These are phyloP conservation scores for Aspergillus carbonarius DNA, from an alignment of 2,329 filamentous ascomycete genomes.

Conservation along the genomic window DNA sequence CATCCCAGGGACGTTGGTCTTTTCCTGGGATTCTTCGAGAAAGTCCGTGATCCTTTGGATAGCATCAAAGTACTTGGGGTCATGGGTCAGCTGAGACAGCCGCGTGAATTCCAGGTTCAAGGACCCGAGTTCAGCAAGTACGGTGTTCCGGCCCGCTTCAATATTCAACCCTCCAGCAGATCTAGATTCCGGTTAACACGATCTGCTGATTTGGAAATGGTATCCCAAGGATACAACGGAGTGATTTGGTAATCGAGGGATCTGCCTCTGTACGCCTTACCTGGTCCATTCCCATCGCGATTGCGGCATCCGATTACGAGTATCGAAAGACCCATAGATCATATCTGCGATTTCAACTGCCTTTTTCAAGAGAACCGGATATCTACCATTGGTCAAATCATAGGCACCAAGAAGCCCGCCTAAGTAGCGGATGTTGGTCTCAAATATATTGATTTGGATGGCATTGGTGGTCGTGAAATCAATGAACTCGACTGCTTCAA, in stretches of 20 bases:
- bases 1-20: conserved; percentile 70
- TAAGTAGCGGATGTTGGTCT: conserved; percentile 88
- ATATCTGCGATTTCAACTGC: conserved; percentile 79
- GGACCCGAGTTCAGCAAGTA: conserved; percentile 71
- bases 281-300: conserved; percentile 78
- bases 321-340: conserved; percentile 81
- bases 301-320: conserved; percentile 87
- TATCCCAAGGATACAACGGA: not conserved
- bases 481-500: conserved; percentile 66
- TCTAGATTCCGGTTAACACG: conserved; percentile 17
- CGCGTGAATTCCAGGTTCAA: conserved; percentile 89
- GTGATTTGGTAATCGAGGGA: not conserved
- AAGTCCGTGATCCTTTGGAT: conserved; percentile 79
- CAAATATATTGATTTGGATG: conserved; percentile 77
- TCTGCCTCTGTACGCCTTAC: conserved; percentile 31
- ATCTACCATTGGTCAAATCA: conserved; percentile 73
- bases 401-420: conserved; percentile 83
- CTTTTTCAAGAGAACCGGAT: conserved; percentile 71
- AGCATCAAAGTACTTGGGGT: conserved; percentile 85
- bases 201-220: not conserved
- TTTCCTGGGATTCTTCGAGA: conserved; percentile 70
- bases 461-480: conserved; percentile 76
- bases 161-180: conserved; percentile 32
- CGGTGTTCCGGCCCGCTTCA: conserved; percentile 60
- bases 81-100: conserved; percentile 76